Base-by-base conservation (phyloP, 305 asterid genomes). In the Fraxinus dipetala region DNA sequence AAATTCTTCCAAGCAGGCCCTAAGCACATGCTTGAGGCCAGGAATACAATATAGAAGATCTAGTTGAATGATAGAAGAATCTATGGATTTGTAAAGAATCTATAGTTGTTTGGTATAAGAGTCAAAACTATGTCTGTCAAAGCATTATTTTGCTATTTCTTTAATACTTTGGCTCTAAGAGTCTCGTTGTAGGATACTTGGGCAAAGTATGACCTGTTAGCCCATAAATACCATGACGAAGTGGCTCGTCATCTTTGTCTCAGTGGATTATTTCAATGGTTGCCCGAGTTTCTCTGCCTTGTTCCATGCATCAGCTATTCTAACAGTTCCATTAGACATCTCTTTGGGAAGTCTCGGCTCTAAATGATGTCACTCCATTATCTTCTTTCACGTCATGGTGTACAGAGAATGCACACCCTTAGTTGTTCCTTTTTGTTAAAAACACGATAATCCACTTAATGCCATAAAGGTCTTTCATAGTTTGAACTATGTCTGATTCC, bases 401-500 rank as follows among this genome's bases (percentile, higher is more conserved):
- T 65, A 63, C 34, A 26, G 72, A 11, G 22, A 48, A 48, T 48
- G 73, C 35, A 65, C 2, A 26, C 5, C 3, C 34, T 26, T 10
- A 26, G 35, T 24, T 16, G 18, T 65, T 65, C 7, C 5, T 3
- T 65, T 65, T 65, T 65, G 35, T 65, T 65, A 26, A 65, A 63
- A 65, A 9, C 73, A 65, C 1, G 18, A 65, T 65, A 65, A 65
- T 65, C 11, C 6, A 31, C 40, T 31, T 70, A 31, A 70, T 31
- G 18, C 26, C 1, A 13, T 5, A 69, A 30, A 69, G 1, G n/a
- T 13, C 11, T 69, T 67, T 67, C 10, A 22, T 20, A 61, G 38
- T 69, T 24, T 13, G 24, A 31, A 30, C 43, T 14, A 31, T 70
- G 43, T 16, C 40, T 70, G 40, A 78, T 89, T 84, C 87, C 89